Conservation (phyloP, 441 rosid species). For the Brassica balearica region DNA sequence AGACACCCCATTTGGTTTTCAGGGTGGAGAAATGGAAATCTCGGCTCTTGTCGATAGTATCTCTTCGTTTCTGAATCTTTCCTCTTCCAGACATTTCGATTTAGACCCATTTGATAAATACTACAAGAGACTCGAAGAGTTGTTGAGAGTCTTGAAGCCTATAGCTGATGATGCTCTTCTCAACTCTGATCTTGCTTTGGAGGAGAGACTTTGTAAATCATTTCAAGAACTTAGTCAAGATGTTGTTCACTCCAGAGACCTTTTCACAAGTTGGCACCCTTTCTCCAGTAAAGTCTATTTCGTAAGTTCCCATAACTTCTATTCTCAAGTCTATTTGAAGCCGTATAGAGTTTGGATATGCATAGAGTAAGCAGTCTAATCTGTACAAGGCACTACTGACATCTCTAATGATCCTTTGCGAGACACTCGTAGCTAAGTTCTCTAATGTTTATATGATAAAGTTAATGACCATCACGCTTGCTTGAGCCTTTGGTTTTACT, state of each 20-base stretch:
- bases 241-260: constrained; percentile 70
- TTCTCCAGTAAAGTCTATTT: constrained; percentile 82
- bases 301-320: constrained; percentile 56
- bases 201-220: constrained; percentile 60
- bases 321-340: background rate
- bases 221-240: constrained; percentile 73
- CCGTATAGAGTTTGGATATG: background rate
- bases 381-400: background rate
- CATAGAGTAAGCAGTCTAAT: background rate
- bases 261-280: constrained; percentile 75
- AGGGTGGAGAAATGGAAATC: constrained; percentile 72
- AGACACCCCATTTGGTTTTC: constrained; percentile 23
- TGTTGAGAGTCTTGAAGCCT: constrained; percentile 76
- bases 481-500: constrained; percentile 19
- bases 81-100: constrained; percentile 61
- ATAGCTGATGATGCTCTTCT: constrained; percentile 61
- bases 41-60: constrained; percentile 65
- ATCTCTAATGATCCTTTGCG: constrained; percentile 17
- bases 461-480: background rate
- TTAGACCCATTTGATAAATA: constrained; percentile 74
- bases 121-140: constrained; percentile 71
- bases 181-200: constrained; percentile 63
- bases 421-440: constrained; percentile 6
- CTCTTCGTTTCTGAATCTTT: constrained; percentile 66
- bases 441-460: background rate